Percentiles rank a stretch among this genome's conserved stretches.
Evolutionary conservation across 331 rosid genomes (phyloP).

Genomic region (Ulmus americana): DNA sequence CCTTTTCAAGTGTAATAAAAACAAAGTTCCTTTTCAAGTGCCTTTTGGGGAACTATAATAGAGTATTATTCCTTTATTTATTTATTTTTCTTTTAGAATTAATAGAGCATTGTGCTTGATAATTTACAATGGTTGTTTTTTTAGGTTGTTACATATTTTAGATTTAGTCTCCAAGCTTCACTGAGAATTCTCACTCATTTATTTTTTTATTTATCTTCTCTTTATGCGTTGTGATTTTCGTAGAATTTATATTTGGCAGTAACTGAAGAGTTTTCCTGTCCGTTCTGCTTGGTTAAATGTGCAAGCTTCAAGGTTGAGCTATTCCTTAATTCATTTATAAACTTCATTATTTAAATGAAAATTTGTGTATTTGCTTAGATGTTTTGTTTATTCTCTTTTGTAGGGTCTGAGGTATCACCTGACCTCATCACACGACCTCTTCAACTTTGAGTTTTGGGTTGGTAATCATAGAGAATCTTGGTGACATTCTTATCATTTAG

Average conservation of each 20-base stretch:
- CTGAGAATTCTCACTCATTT: not conserved
- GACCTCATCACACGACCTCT: conserved; percentile 69
- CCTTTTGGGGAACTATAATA: not conserved
- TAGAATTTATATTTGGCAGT: conserved; percentile 44
- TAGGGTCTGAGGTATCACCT: conserved; percentile 80
- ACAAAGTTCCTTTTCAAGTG: not conserved
- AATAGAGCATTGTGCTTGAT: no score
- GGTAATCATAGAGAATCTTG: conserved; percentile 35
- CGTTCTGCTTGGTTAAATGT: conserved; percentile 83
- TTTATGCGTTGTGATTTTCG: conserved; percentile 6
- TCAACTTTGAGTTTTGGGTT: conserved; percentile 89
- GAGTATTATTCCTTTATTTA: not conserved
- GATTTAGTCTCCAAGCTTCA: not conserved
- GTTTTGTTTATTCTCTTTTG: conserved; percentile 14
- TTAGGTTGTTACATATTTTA: not conserved
- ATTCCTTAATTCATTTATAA: conserved; percentile 8
- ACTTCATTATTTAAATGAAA: not conserved
- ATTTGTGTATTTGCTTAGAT: no score
- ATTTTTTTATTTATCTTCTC: not conserved
- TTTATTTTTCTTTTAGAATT: not conserved
- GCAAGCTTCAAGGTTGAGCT: conserved; percentile 65
- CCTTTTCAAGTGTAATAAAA: no score
- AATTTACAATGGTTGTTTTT: no score
- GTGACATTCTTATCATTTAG: conserved; percentile 16
- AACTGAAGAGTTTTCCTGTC: conserved; percentile 76